A percentile compares a stretch with the other conserved stretches of the same genome.
Evolutionary conservation across 768 basidiomycete genomes (phyloP).

Genomic region (Agrocybe pediades): DNA sequence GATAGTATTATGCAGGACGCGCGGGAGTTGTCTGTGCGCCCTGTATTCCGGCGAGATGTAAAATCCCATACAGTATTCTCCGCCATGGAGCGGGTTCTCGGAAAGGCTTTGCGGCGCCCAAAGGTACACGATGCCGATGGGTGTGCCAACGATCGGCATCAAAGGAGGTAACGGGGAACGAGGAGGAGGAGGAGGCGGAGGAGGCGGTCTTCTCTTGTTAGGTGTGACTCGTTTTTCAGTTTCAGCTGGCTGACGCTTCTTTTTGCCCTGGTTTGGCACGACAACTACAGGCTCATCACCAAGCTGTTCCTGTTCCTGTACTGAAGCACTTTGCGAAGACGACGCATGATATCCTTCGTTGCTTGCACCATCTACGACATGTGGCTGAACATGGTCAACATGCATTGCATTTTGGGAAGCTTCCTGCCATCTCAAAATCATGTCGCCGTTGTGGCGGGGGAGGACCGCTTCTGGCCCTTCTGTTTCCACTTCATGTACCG

Average conservation of each 20-base stretch:
- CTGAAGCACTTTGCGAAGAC: no score
- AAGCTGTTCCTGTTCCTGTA: constrained; percentile 5
- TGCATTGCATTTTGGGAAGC: constrained; percentile 12
- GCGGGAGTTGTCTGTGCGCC: constrained; percentile 43
- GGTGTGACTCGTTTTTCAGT: neutral
- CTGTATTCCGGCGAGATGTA: constrained; percentile 40
- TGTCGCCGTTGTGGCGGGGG: constrained; percentile 17
- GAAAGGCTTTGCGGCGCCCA: constrained; percentile 24
- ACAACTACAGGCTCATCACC: neutral
- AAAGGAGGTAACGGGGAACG: neutral
- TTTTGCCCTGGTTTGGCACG: constrained; percentile 7
- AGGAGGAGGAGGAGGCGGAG: neutral
- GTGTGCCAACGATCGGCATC: neutral
- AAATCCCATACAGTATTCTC: constrained; percentile 60
- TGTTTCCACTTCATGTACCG: neutral
- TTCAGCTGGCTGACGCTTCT: constrained; percentile 2
- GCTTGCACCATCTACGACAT: no score
- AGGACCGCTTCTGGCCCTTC: neutral
- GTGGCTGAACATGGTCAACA: neutral
- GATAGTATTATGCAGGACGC: constrained; percentile 47
- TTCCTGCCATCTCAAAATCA: constrained; percentile 16
- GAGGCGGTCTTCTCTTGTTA: neutral
- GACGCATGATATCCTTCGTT: no score
- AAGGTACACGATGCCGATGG: constrained; percentile 48
- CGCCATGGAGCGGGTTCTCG: constrained; percentile 30